These are phyloP conservation scores for Echium plantagineum DNA, from an alignment of 257 asterid species.

Conservation along the genomic window DNA sequence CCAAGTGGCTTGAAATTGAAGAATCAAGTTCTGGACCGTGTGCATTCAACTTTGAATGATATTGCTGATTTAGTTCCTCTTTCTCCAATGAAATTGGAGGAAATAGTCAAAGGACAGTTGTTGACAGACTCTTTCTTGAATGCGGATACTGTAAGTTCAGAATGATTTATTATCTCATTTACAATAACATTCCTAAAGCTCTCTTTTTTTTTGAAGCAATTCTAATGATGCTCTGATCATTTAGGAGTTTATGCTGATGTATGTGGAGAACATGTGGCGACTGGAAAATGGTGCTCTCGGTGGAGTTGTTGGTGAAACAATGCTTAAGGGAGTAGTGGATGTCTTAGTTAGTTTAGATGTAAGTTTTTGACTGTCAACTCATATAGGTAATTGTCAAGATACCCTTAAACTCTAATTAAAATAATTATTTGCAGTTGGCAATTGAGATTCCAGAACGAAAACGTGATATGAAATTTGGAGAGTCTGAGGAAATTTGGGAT, in stretches of 20 bases:
- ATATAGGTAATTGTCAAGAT: neutral
- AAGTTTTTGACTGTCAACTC: slow-evolving; percentile 21
- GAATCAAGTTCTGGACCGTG: slow-evolving; percentile 60
- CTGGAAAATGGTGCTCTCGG: slow-evolving; percentile 61
- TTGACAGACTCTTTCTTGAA: slow-evolving; percentile 32
- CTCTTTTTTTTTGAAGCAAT: neutral
- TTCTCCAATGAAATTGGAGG: slow-evolving; percentile 63
- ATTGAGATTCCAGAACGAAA: slow-evolving; percentile 73
- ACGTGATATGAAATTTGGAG: slow-evolving; percentile 84
- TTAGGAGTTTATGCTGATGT: slow-evolving; percentile 46
- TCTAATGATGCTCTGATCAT: neutral
- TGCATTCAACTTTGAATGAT: slow-evolving; percentile 56
- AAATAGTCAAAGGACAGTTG: slow-evolving; percentile 50
- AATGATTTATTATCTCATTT: neutral
- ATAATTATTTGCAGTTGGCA: slow-evolving; percentile 42
- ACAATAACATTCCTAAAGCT: too few relatives aligned
- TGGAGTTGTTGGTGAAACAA: slow-evolving; percentile 53
- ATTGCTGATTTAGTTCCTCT: slow-evolving; percentile 71
- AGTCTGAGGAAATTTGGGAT: slow-evolving; percentile 46
- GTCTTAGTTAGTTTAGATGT: slow-evolving; percentile 71
- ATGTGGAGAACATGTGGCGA: slow-evolving; percentile 79
- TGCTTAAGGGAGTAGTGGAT: slow-evolving; percentile 53
- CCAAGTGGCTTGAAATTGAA: slow-evolving; percentile 55
- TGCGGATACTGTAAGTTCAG: slow-evolving; percentile 43
- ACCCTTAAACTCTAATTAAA: slow-evolving; percentile 1